Evolutionary conservation across 805 yeast species (phyloP).

Genomic region (Saccharomycopsis microspora): DNA sequence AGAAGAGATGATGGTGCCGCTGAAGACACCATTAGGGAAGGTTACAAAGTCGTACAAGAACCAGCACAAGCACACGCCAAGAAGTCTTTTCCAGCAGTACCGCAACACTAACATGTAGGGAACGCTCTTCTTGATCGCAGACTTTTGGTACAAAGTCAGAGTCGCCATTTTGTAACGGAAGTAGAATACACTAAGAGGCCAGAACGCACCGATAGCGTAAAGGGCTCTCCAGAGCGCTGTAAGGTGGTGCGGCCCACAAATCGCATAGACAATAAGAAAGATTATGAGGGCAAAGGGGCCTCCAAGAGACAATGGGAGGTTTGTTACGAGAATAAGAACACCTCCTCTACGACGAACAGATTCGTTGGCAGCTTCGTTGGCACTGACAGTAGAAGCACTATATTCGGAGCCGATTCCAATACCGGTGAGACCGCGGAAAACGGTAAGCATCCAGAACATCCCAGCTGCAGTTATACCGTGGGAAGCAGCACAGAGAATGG

Average conservation of each 20-base stretch:
- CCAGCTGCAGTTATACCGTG: slow-evolving; percentile 49
- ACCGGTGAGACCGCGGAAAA: slow-evolving; percentile 67
- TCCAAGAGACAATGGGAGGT: slow-evolving; percentile 63
- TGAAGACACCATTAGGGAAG: slow-evolving; percentile 68
- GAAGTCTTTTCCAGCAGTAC: slow-evolving; percentile 55
- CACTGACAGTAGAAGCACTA: slow-evolving; percentile 56
- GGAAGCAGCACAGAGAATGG: slow-evolving; percentile 57
- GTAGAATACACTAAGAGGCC: slow-evolving; percentile 65
- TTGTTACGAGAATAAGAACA: slow-evolving; percentile 53
- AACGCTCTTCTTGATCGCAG: slow-evolving; percentile 47
- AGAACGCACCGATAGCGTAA: slow-evolving; percentile 51
- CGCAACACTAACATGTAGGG: slow-evolving; percentile 50
- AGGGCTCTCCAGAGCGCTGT: slow-evolving; percentile 59
- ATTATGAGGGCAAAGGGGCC: slow-evolving; percentile 66
- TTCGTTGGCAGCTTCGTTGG: slow-evolving; percentile 68
- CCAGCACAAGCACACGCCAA: slow-evolving; percentile 72
- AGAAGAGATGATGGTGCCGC: slow-evolving; percentile 47
- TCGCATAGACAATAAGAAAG: slow-evolving; percentile 56
- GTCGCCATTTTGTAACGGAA: slow-evolving; percentile 63
- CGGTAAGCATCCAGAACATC: slow-evolving; percentile 67
- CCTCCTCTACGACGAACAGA: slow-evolving; percentile 52
- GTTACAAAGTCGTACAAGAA: slow-evolving; percentile 73
- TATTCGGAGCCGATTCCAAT: slow-evolving; percentile 75
- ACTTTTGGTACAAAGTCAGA: slow-evolving; percentile 49
- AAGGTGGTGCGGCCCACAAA: slow-evolving; percentile 35